Base-by-base conservation (phyloP, 176 grass and related monocot genomes). In the Ampelocalamus luodianensis region DNA sequence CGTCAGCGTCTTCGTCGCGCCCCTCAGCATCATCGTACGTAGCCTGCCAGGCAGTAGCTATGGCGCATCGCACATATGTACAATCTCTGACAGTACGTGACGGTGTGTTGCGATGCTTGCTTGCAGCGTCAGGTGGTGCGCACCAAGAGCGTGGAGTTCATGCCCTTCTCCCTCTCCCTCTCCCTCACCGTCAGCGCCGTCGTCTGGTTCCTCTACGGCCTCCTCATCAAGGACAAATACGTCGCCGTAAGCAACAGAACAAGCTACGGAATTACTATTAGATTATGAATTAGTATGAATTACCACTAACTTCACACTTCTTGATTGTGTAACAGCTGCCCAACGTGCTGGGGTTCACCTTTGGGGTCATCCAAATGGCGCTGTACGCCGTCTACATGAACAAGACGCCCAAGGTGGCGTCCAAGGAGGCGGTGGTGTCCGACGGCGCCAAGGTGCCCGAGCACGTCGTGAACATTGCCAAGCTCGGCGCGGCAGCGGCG, bases 101-200 rank as follows among this genome's bases (percentile, higher is more conserved):
- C 40, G 7, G 40, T 9, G 40, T 42, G 51, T 54, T 54, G 17
- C 51, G 2, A 54, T 54, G 51, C 17, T 20, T 54, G 51, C 16
- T 54, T 87, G 23, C 88, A 97, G 94, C 86, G 95, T 26, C 81
- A 91, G 29, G 95, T 97, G 32, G 78, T 97, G 50, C 88, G 88
- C 27, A 94, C 95, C 6, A 75, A 77, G 39, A 97, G 95, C 32
- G 95, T 97, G 0, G 95, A 97, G 83, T 97, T 94, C 87, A 94
- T 97, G 92, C 95, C 95, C 11, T 97, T 97, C 86, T 92, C 74
- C 1, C 92, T 97, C 16, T 97, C 95, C 3, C 45, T 94, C 58
- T 94, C 88, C 29, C 95, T 97, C 65, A 97, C 95, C 43, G 2
- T 89, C 16, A 92, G 90, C 14, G 90, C 95, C 4, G 63, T 94